Evolutionary conservation across 352 stramenopile species (phyloP).

Genomic region (Phytophthora rubi): DNA sequence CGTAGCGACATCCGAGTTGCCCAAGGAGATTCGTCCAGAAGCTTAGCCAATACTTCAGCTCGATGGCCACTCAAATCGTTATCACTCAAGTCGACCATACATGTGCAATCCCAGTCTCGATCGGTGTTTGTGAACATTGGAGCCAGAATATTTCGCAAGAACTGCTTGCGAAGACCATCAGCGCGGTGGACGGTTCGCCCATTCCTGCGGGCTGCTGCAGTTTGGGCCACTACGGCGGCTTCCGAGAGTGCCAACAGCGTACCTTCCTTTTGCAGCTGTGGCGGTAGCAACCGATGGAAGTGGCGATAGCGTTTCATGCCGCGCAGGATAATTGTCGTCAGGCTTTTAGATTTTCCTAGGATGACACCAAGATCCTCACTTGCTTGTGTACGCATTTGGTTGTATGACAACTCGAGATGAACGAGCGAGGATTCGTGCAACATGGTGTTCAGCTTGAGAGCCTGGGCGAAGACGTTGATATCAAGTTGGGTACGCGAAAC

Average conservation of each 20-base stretch:
- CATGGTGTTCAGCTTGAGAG: conserved; percentile 68
- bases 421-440: conserved; percentile 70
- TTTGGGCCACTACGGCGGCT: conserved; percentile 33
- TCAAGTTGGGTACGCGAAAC: conserved; percentile 66
- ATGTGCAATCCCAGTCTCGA: conserved; percentile 34
- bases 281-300: conserved; percentile 30
- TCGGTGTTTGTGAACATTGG: conserved; percentile 74
- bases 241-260: conserved; percentile 32
- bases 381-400: conserved; percentile 58
- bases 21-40: conserved; percentile 54
- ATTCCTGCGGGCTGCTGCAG: conserved; percentile 21
- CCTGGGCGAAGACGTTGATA: conserved; percentile 57
- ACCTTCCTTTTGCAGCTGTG: conserved; percentile 32
- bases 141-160: conserved; percentile 60
- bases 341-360: conserved; percentile 64
- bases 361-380: conserved; percentile 65
- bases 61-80: conserved; percentile 68
- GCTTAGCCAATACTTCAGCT: conserved; percentile 52
- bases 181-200: conserved; percentile 30
- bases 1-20: conserved; percentile 51
- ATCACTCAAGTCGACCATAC: conserved; percentile 75
- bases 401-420: conserved; percentile 75
- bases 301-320: conserved; percentile 55
- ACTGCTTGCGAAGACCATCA: conserved; percentile 50
- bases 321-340: conserved; percentile 67